A percentile compares a stretch with the other conserved stretches of the same genome.
These are phyloP conservation scores for Leonotis leonurus DNA, from an alignment of 257 asterid genomes.

Conservation along the genomic window DNA sequence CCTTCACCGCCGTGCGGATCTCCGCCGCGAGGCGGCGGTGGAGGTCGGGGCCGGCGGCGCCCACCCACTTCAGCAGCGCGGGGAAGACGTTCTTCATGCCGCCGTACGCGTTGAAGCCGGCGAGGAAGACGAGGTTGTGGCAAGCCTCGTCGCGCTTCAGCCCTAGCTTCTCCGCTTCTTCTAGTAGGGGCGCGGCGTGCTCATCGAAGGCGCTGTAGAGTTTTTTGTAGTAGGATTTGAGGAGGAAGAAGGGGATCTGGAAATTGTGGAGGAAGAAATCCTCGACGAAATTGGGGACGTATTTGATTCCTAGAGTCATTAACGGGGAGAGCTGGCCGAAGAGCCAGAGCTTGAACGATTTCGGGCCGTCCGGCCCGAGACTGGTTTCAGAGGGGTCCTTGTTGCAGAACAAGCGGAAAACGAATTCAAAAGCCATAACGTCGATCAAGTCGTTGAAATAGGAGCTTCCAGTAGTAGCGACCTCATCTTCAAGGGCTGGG, in stretches of 20 bases:
- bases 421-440: slow-evolving; percentile 48
- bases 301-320: slow-evolving; percentile 32
- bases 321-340: slow-evolving; percentile 55
- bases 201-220: slow-evolving; percentile 36
- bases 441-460: slow-evolving; percentile 46
- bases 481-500: slow-evolving; percentile 38
- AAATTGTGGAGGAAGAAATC: slow-evolving; percentile 50
- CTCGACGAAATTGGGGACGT: slow-evolving; percentile 40
- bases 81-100: slow-evolving; percentile 72
- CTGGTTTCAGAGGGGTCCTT: slow-evolving; percentile 26
- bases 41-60: slow-evolving; percentile 39
- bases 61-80: slow-evolving; percentile 52
- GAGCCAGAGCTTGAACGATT: slow-evolving; percentile 47
- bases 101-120: slow-evolving; percentile 84
- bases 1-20: slow-evolving; percentile 41
- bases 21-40: slow-evolving; percentile 54
- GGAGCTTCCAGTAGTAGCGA: slow-evolving; percentile 30
- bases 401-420: slow-evolving; percentile 50
- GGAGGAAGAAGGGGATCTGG: slow-evolving; percentile 29
- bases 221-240: slow-evolving; percentile 40
- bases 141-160: slow-evolving; percentile 65
- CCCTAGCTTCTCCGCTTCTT: slow-evolving; percentile 44
- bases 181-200: slow-evolving; percentile 30
- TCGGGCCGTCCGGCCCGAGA: slow-evolving; percentile 41
- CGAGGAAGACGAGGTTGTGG: slow-evolving; percentile 67